These are phyloP conservation scores for Marchantia paleacea DNA, from an alignment of 225 moss, liverwort and hornwort species.

Conservation along the genomic window DNA sequence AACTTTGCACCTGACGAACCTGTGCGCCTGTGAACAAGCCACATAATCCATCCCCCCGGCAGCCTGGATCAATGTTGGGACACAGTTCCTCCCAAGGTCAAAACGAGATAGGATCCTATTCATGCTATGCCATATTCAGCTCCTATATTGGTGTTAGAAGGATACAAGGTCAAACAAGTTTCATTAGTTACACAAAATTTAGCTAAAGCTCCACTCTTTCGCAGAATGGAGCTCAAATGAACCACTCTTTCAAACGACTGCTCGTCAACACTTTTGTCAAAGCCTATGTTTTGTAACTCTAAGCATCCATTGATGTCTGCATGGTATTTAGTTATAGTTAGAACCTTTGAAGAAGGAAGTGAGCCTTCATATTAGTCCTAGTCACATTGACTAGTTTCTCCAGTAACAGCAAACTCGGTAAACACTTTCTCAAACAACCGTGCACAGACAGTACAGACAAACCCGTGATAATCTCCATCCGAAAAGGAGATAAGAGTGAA, in stretches of 20 bases:
- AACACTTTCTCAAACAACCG: too few relatives aligned
- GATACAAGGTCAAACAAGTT: background rate
- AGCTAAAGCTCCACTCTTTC: background rate
- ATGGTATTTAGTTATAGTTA: too few relatives aligned
- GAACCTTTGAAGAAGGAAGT: too few relatives aligned
- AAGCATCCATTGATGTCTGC: too few relatives aligned
- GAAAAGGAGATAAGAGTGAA: too few relatives aligned
- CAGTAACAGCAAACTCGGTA: too few relatives aligned
- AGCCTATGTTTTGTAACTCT: background rate
- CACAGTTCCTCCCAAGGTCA: constrained; percentile 30
- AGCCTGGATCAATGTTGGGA: constrained; percentile 52
- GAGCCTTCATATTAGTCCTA: too few relatives aligned
- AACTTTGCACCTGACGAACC: constrained; percentile 45
- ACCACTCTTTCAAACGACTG: background rate
- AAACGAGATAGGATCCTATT: constrained; percentile 31
- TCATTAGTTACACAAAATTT: background rate
- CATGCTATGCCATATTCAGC: constrained; percentile 3
- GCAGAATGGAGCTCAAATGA: background rate
- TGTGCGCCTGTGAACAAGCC: constrained; percentile 59
- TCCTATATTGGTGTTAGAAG: background rate
- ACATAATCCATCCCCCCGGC: constrained; percentile 51
- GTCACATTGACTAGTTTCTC: too few relatives aligned
- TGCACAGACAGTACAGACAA: too few relatives aligned
- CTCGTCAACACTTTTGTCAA: too few relatives aligned
- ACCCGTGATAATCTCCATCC: background rate